Evolutionary conservation across 352 stramenopile genomes (phyloP), one percentile per base, ranked within the genome.

Genomic region (Phytophthora lateralis): DNA sequence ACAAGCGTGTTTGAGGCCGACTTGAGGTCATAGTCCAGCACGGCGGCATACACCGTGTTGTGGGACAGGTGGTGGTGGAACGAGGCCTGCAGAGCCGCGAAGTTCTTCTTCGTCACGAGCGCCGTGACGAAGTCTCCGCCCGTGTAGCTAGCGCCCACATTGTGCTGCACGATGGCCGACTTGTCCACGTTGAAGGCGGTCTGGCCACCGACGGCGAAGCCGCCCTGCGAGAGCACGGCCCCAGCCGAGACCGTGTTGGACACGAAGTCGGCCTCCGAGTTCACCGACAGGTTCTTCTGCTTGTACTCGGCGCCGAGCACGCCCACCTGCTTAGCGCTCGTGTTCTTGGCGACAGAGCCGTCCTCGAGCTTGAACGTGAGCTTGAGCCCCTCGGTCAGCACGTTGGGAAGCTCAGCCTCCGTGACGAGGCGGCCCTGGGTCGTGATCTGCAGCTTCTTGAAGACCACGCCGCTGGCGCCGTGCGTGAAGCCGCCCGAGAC

Each of bases 371-470:
- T 94, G 72, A 90, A 89, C 3, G 80, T 89, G 55, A 94, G 67
- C 76, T 91, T 92, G 4, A 94, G 73, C 20, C 82, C 82, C 49
- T 91, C 63, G 2, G 80, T 90, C 60, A 90, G 60, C 51, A 89
- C 81, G 66, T 94, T 91, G 20, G 82, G 80, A 20, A 91, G 66
- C 63, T 94, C 85, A 11, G 80, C 82, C 69, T 94, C 85, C 35
- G 81, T 88, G 32, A 94, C 55, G 41, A 94, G 58, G n/a, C 81
- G 78, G 39, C 85, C 85, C 61, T 90, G 78, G 17, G 82, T 94
- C 30, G 82, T 92, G 55, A 91, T 81, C 76, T 94, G 85, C 60
- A 94, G 79, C 80, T 94, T 94, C 80, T 90, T 92, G 66, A 92
- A 90, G 38, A 89, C 77, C 18, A 91, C 75, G 42, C 82, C 76